Percentiles rank a stretch among this genome's conserved stretches.
Evolutionary conservation across 2,329 filamentous ascomycete species (phyloP).

Genomic region (Helotiales sp.): DNA sequence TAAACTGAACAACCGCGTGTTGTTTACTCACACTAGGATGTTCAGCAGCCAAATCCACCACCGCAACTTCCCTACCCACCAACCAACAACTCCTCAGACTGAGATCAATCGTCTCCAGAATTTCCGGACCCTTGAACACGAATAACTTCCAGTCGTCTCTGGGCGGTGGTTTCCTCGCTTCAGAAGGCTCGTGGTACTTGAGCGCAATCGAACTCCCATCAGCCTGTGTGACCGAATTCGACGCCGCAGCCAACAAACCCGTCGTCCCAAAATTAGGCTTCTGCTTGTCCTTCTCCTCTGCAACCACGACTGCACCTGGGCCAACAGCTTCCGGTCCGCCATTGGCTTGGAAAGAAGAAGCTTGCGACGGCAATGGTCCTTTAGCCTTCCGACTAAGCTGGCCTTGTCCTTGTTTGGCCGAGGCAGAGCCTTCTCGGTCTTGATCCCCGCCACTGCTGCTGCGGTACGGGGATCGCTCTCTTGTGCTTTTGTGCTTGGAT

Average conservation of each 20-base stretch:
- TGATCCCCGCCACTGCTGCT: slow-evolving; percentile 22
- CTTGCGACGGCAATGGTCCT: slow-evolving; percentile 64
- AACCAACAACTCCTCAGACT: slow-evolving; percentile 85
- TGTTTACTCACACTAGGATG: slow-evolving; percentile 95
- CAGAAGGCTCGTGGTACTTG: slow-evolving; percentile 94
- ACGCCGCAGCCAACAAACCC: slow-evolving; percentile 83
- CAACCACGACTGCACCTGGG: slow-evolving; percentile 29
- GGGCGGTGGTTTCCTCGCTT: slow-evolving; percentile 84
- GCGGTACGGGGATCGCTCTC: slow-evolving; percentile 37
- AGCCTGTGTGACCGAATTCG: slow-evolving; percentile 75
- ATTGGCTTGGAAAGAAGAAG: slow-evolving; percentile 62
- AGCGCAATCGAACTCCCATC: slow-evolving; percentile 78
- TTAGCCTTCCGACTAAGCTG: slow-evolving; percentile 35
- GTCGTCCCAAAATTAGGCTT: slow-evolving; percentile 86
- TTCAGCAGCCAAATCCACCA: slow-evolving; percentile 84
- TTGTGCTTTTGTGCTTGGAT: slow-evolving; percentile 33
- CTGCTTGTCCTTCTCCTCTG: slow-evolving; percentile 67
- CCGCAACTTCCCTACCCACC: slow-evolving; percentile 76
- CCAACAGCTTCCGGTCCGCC: slow-evolving; percentile 45
- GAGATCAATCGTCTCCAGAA: slow-evolving; percentile 82
- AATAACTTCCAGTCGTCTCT: slow-evolving; percentile 87
- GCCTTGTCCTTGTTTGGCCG: slow-evolving; percentile 26
- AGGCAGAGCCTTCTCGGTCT: slow-evolving; percentile 35
- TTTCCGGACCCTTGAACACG: slow-evolving; percentile 83
- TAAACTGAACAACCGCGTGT: slow-evolving; percentile 93